A percentile compares a stretch with the other conserved stretches of the same genome.
Evolutionary conservation across 1,284 basidiomycete species (phyloP).

Genomic region (Cryptococcus sp.): DNA sequence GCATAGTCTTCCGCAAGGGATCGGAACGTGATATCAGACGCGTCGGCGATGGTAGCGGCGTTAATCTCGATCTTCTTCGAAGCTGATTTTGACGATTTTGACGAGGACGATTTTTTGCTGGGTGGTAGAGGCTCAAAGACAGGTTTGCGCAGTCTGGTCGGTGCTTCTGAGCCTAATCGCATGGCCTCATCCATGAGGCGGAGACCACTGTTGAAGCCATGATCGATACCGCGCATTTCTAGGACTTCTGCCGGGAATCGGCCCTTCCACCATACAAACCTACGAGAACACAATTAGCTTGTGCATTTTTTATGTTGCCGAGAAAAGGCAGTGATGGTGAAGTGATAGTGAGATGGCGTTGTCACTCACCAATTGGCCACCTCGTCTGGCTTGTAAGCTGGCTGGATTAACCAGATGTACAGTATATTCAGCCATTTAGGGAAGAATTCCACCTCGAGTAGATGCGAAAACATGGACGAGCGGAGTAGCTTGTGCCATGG

Average conservation of each 20-base stretch:
- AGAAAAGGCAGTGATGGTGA: neutral
- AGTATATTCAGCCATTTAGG: constrained; percentile 93
- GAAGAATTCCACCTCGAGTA: constrained; percentile 90
- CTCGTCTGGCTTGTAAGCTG: constrained; percentile 79
- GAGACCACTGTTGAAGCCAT: constrained; percentile 80
- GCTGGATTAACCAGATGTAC: constrained; percentile 85
- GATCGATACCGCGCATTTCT: constrained; percentile 64
- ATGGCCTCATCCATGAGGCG: constrained; percentile 92
- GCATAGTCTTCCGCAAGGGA: constrained; percentile 86
- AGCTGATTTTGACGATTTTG: constrained; percentile 11
- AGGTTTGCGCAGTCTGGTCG: constrained; percentile 66
- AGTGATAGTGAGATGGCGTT: neutral
- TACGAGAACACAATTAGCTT: constrained; percentile 18
- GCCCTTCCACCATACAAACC: constrained; percentile 76
- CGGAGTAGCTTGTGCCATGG: constrained; percentile 76
- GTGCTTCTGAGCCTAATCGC: constrained; percentile 73
- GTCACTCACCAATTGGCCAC: constrained; percentile 81
- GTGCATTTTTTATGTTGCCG: neutral
- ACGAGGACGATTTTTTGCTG: constrained; percentile 31
- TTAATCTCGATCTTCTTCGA: constrained; percentile 18
- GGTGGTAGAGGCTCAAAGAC: constrained; percentile 56
- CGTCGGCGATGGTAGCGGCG: constrained; percentile 3
- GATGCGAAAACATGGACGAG: constrained; percentile 70
- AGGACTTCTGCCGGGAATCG: constrained; percentile 71
- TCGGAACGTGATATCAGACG: constrained; percentile 77